Evolutionary conservation across 768 basidiomycete genomes (phyloP), one percentile per base, ranked within the genome.

Genomic region (Termitomyces sp.): DNA sequence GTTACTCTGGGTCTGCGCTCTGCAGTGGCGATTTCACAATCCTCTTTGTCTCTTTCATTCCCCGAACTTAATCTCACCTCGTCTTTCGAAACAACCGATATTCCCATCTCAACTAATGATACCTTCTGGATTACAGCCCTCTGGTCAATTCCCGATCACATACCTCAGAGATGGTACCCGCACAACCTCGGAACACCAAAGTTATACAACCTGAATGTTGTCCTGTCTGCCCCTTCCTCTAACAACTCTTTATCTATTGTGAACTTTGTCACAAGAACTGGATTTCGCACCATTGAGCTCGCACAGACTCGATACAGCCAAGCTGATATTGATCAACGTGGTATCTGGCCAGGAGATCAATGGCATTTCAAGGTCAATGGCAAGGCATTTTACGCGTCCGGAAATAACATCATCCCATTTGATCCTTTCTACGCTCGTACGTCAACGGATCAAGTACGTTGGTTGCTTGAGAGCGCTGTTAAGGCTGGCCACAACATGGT

Each of bases 361-460:
- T 85, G 83, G 79, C 83, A 85, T 67, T 86, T 86, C 66, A 76
- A 81, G 62, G 75, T 86, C 60, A 85, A 86, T 56, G 84, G 85
- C 10, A 79, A 79, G 66, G 76, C 78, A 14, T 84, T 86, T 65
- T 85, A 83, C 61, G 79, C 77, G 54, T 73, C 79, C 9, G 84
- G 85, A 9, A 83, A 82, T 31, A 86, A 85, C 57, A 78, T 84
- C 64, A 83, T 86, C 59, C 85, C 85, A 1, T 85, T 84, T 63
- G 85, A 86, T 69, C 81, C 81, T 8, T 86, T 86, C 68, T 85
- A 85, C 61, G 71, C 82, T 36, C 73, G 85, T 45, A 79, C 75
- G 12, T 78, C 78, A 10, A 75, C 79, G 11, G 82, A 81, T 31
- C 73, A 78, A 59, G 82, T 83, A 7, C 71, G 80, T 38, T 86